phyloP scores from a whole-genome alignment of 2,329 filamentous ascomycete species.

The Xylariales sp. region DNA sequence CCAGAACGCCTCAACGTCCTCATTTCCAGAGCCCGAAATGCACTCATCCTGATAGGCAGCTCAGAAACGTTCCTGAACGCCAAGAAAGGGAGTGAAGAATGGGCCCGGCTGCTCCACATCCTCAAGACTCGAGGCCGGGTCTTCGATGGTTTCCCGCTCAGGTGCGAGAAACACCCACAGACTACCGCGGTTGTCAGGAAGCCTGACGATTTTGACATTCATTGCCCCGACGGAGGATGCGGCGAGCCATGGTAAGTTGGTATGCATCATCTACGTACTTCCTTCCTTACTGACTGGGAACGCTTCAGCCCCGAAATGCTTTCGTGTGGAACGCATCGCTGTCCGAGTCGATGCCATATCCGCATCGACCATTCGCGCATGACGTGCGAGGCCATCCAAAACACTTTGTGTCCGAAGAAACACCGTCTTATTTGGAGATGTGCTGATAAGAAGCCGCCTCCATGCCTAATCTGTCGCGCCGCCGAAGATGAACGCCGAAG shows the following conservation, averaged over 20 bases:
- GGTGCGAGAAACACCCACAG: conserved; percentile 56
- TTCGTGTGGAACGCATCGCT: too few relatives aligned
- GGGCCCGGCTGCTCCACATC: conserved; percentile 52
- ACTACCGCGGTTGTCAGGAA: conserved; percentile 38
- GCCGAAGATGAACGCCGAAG: background rate
- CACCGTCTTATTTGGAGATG: background rate
- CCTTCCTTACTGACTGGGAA: too few relatives aligned
- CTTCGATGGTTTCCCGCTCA: conserved; percentile 56
- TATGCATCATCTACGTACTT: background rate
- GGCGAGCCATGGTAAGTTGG: conserved; percentile 52
- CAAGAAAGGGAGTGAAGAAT: conserved; percentile 52
- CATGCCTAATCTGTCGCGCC: background rate
- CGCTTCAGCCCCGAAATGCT: too few relatives aligned
- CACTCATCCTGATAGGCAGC: conserved; percentile 67
- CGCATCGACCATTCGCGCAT: background rate
- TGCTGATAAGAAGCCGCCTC: background rate
- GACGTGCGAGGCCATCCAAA: background rate
- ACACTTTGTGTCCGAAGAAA: background rate
- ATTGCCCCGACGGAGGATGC: conserved; percentile 69
- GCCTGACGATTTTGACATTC: conserved; percentile 53
- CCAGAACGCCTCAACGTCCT: conserved; percentile 68
- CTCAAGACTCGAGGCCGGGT: conserved; percentile 48
- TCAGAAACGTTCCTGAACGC: conserved; percentile 60
- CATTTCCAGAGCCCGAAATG: conserved; percentile 61
- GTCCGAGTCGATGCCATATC: background rate